Conservation (phyloP, 768 basidiomycete genomes). For the Amanita exitialis region DNA sequence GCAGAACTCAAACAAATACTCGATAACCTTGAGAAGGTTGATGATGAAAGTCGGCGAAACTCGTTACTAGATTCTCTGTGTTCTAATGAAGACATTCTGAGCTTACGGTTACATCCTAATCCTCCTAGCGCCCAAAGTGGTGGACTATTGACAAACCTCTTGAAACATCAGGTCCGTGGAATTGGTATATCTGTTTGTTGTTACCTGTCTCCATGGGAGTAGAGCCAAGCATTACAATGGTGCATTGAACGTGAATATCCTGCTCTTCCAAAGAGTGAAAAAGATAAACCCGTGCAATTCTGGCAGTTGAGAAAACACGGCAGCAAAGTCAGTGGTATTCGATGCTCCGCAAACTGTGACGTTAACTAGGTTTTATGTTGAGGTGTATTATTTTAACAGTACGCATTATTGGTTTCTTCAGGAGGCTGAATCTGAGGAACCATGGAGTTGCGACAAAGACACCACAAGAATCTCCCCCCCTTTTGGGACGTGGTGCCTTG, state of each 20-base stretch:
- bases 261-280: constrained; percentile 49
- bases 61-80: constrained; percentile 65
- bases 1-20: constrained; percentile 59
- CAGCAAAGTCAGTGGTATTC: constrained; percentile 32
- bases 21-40: constrained; percentile 60
- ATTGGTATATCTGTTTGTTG: neutral
- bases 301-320: constrained; percentile 64
- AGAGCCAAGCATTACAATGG: constrained; percentile 86
- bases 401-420: constrained; percentile 12
- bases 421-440: neutral
- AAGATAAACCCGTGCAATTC: constrained; percentile 77
- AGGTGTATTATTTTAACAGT: constrained; percentile 68
- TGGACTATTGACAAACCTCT: constrained; percentile 57
- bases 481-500: constrained; percentile 75
- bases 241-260: constrained; percentile 78
- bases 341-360: neutral
- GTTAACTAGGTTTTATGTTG: neutral
- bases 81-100: constrained; percentile 58
- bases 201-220: neutral
- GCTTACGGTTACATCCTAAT: constrained; percentile 57
- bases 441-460: constrained; percentile 68
- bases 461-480: constrained; percentile 54
- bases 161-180: constrained; percentile 72
- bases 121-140: constrained; percentile 66
- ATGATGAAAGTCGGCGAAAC: constrained; percentile 63